Evolutionary conservation across 805 yeast genomes (phyloP), one percentile per base, ranked within the genome.

Genomic region (Clavispora asparagi): DNA sequence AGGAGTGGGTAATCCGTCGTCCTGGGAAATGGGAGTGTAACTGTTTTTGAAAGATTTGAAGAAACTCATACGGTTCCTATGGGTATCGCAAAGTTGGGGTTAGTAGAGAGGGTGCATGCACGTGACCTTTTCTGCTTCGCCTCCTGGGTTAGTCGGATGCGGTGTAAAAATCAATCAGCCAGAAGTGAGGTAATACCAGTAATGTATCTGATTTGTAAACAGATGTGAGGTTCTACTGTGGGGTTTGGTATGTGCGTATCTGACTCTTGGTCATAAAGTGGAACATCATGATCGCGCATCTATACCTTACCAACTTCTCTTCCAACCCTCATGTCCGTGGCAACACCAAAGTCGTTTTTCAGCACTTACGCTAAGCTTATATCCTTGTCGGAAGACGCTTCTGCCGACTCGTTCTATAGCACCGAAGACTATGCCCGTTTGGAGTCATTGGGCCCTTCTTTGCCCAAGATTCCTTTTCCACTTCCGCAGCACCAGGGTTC

Each of bases 341-440:
- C 41, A 7, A 16, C 41, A 13, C 27, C 41, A 13, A n/a, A 26
- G 13, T 14, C 41, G 32, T 81, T 81, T 59, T 75, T 74, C 19
- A 58, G 62, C 39, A 78, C 76, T 40, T 78, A 76, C 53, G 58
- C 78, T 36, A 74, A 76, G 47, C 67, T 81, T 48, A 70, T 80
- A 12, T 60, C 67, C 19, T 64, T 79, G 45, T 70, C 76, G 7
- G 60, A 68, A n/a, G 69, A 65, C 36, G 64, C 69, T 0, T 54
- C 70, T 0, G 43, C 65, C 1, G 65, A 62, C 36, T 38, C 50
- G n/a, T 70, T 68, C 59, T 59, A 63, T 50, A 52, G 63, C 40
- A 58, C 72, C 6, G 54, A 60, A 5, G 65, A 68, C 17, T 63
- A 66, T 44, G 43, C 47, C 42, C 56, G 54, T 29, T 48, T 71